Evolutionary conservation across 2,329 filamentous ascomycete genomes (phyloP), one percentile per base, ranked within the genome.

Genomic region (Colletotrichum sp.): DNA sequence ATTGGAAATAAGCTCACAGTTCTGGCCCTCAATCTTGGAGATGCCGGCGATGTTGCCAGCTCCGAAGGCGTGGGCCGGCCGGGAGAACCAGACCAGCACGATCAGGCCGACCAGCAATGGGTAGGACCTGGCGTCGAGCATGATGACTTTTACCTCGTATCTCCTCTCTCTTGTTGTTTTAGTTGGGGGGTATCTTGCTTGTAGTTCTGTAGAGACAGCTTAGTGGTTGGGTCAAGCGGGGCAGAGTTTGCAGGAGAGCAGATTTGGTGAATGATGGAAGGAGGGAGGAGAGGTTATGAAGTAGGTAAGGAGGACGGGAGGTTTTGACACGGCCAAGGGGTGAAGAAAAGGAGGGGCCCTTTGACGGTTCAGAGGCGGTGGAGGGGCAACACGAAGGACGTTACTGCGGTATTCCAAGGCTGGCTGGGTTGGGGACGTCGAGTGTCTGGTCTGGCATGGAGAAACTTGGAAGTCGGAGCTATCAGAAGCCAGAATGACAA

Each of bases 11-110:
- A 13, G 85, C 91, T 77, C 80, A 93, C 92, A 98, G 84, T 97
- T 97, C 83, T 95, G 90, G 78, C 95, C 95, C 84, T 97, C 95
- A 69, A 97, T 89, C 83, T 93, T 93, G 81, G 95, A 94, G 76
- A 95, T 90, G 74, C 93, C 92, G 56, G 94, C 95, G 83, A 98
- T 97, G 85, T 97, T 97, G 77, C 96, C 96, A 80, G 95, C 95
- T 79, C 95, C 95, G 82, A 98, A 98, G 70, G 94, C 95, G 79
- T 93, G 88, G 43, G 91, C 91, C 22, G 94, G 94, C 76, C 89
- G 89, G 70, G 93, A 91, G 80, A 95, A 91, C 78, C 91, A 86
- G 79, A 96, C 87, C 79, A 96, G 86, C 78, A 95, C 82, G 70
- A 91, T 83, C 79, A 93, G 81, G 80, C 88, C 89, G 84, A 92